Evolutionary conservation across 192 early-diverging fungal genomes (phyloP).

Genomic region (Coemansia sp.): DNA sequence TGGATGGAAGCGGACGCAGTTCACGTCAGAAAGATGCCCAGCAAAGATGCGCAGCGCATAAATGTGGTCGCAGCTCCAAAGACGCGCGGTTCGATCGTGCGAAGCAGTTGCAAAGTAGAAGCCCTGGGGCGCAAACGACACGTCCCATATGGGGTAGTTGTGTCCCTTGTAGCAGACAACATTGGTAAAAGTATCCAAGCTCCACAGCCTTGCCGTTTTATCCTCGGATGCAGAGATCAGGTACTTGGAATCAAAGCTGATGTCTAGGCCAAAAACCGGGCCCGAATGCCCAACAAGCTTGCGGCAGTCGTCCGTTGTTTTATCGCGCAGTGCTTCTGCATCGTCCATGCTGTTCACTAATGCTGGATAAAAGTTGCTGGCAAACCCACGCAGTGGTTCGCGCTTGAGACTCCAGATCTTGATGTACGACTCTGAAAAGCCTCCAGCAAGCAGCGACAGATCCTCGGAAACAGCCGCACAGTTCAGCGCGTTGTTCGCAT

Average conservation of each 20-base stretch:
- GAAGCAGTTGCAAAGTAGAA: constrained; percentile 97
- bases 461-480: constrained; percentile 85
- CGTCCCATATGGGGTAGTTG: constrained; percentile 97
- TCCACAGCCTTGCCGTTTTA: constrained; percentile 94
- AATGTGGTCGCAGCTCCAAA: constrained; percentile 97
- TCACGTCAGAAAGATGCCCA: constrained; percentile 96
- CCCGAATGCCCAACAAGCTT: constrained; percentile 88
- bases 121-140: constrained; percentile 84
- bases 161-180: constrained; percentile 96
- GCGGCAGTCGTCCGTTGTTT: constrained; percentile 58
- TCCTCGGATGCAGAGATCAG: constrained; percentile 91
- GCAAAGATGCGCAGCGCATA: constrained; percentile 96
- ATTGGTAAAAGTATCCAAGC: constrained; percentile 84
- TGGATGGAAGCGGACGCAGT: constrained; percentile 93
- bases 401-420: constrained; percentile 88
- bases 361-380: constrained; percentile 60
- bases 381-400: constrained; percentile 67
- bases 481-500: constrained; percentile 81
- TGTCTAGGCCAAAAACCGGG: constrained; percentile 82
- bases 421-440: constrained; percentile 93
- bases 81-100: constrained; percentile 90
- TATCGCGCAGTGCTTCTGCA: constrained; percentile 62
- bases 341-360: constrained; percentile 59
- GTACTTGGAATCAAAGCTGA: constrained; percentile 83
- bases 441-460: constrained; percentile 75